Conservation (phyloP, 78 protist genomes). For the Tieghemostelium lacteum region DNA sequence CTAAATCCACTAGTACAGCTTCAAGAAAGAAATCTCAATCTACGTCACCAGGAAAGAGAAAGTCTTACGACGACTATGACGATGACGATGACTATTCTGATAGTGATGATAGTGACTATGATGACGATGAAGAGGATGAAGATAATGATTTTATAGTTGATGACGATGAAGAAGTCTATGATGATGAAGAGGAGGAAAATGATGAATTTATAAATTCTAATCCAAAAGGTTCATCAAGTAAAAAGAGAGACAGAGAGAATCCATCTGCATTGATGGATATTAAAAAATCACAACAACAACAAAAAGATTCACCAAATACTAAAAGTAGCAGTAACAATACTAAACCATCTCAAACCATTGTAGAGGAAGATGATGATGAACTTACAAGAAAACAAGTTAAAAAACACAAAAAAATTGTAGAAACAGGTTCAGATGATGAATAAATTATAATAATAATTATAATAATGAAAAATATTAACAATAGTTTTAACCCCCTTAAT, state of each 20-base stretch:
- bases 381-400: too few species aligned
- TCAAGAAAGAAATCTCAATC: slow-evolving; percentile 2
- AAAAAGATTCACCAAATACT: background rate
- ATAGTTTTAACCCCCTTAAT: too few species aligned
- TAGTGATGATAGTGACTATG: slow-evolving; percentile 2
- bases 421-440: too few species aligned
- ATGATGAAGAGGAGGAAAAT: background rate
- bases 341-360: too few species aligned
- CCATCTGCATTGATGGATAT: background rate
- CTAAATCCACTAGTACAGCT: background rate
- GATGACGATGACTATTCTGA: slow-evolving; percentile 11
- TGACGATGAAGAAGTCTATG: slow-evolving; percentile 3
- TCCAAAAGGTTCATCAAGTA: background rate
- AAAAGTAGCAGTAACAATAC: background rate
- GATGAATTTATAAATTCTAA: background rate
- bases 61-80: slow-evolving; percentile 25
- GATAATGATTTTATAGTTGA: slow-evolving; percentile 11
- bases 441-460: too few species aligned
- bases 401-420: too few species aligned
- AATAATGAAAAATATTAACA: too few species aligned
- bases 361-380: too few species aligned
- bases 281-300: background rate
- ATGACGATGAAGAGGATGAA: slow-evolving; percentile 20
- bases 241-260: slow-evolving; percentile 8
- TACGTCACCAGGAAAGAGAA: too few species aligned